Evolutionary conservation across 106 monocot species (phyloP), one percentile per base, ranked within the genome.

Genomic region (Acanthochlamys bracteata): DNA sequence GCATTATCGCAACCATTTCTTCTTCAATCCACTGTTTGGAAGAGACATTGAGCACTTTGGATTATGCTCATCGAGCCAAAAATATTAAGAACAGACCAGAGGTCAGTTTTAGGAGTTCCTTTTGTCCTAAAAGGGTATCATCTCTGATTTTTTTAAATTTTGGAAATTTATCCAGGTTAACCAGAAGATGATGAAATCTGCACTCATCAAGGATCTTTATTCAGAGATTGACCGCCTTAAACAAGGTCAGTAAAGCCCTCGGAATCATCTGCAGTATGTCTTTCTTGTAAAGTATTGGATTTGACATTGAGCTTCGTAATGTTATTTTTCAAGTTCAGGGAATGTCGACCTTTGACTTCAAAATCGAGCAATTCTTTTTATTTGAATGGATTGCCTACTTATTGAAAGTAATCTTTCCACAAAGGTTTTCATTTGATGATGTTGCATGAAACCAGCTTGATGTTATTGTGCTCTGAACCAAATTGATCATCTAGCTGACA

Each of bases 171-270:
- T 76, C 22, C 84, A 98, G 96, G 62, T 98, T 69, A 98, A 98
- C 63, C 96, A 98, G 55, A 98, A 85, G 81, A 88, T 91, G 96
- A 83, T 98, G 85, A 98, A 98, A 81, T 88, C 96, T 42, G 88
- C 96, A 66, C 66, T 98, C 80, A 91, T 98, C 56, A 98, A 88
- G 67, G 96, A 98, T 77, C 66, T 98, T 57, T 88, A 88, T 59
- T 83, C 75, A 66, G 96, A 98, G 70, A 92, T 98, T 70, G 96
- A 92, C 39, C 96, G 88, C 22, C 90, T 98, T 65, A 98, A 98
- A 75, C 96, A 98, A 98, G 91, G 85, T 77, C 15, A 43, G 67
- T 62, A 8, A n/a, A 25, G 15, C 23, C 47, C 43, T 66, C 16
- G 12, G 22, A 63, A 7, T 33, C 26, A 45, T 7, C 13, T 9